Evolutionary conservation across 768 basidiomycete genomes (phyloP).

Genomic region (Ramaria sp.): DNA sequence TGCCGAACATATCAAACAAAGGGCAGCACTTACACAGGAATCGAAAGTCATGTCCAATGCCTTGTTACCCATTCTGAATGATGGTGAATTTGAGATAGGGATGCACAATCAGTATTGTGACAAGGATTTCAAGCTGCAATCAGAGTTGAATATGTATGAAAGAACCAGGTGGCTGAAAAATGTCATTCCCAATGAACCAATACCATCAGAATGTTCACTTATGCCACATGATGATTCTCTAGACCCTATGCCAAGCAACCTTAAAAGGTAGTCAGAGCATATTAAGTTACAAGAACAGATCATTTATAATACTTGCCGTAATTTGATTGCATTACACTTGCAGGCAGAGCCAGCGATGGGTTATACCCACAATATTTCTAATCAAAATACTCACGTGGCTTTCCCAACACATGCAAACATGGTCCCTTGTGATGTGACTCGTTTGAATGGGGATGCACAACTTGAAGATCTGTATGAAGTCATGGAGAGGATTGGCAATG

Average conservation of each 20-base stretch:
- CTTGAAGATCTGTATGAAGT: too few species aligned
- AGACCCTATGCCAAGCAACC: not conserved
- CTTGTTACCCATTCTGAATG: not conserved
- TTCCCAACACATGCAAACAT: too few species aligned
- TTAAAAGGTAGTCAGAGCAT: not conserved
- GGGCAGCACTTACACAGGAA: not conserved
- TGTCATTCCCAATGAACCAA: not conserved
- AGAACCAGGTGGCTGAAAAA: not conserved
- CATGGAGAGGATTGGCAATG: too few species aligned
- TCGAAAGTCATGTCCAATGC: not conserved
- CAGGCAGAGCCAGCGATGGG: too few species aligned
- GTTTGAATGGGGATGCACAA: too few species aligned
- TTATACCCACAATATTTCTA: too few species aligned
- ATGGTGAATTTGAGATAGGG: not conserved
- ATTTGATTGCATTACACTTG: too few species aligned
- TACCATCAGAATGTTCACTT: not conserved
- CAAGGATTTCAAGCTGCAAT: not conserved
- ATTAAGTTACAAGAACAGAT: too few species aligned
- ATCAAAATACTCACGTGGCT: too few species aligned
- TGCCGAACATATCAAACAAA: conserved; percentile 8
- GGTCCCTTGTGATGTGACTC: too few species aligned
- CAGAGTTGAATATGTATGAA: not conserved
- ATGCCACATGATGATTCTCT: not conserved
- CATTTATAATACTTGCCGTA: too few species aligned
- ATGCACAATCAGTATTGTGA: not conserved